These are phyloP conservation scores for Heteromeles arbutifolia DNA, from an alignment of 306 rosid genomes.

Conservation along the genomic window DNA sequence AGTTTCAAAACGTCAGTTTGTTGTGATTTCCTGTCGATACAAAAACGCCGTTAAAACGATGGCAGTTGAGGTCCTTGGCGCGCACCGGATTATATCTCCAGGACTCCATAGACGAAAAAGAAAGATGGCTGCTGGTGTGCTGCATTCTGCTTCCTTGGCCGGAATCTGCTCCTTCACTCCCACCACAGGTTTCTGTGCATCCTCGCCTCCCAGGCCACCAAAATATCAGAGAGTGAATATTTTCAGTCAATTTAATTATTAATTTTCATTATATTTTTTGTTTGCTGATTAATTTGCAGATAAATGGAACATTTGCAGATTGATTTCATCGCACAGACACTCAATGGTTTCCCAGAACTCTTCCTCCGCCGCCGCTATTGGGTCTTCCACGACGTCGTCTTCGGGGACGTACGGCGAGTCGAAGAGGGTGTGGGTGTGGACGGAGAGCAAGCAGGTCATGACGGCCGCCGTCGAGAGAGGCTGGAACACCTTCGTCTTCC, in stretches of 20 bases:
- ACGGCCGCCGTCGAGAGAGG: constrained; percentile 90
- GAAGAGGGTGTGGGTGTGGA: constrained; percentile 90
- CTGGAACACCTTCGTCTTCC: constrained; percentile 73
- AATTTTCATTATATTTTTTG: background rate
- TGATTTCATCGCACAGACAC: constrained; percentile 10
- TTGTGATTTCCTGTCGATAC: too few relatives aligned
- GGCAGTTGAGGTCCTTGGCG: background rate
- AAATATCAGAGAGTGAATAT: background rate
- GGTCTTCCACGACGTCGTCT: constrained; percentile 21
- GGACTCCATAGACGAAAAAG: background rate
- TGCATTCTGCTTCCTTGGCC: constrained; percentile 10
- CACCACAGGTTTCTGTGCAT: background rate
- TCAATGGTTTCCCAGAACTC: constrained; percentile 3
- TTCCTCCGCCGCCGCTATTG: constrained; percentile 16
- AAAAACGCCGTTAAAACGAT: background rate
- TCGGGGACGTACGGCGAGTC: constrained; percentile 29
- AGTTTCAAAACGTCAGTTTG: too few relatives aligned
- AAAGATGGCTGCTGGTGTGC: constrained; percentile 8
- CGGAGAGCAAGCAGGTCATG: constrained; percentile 57
- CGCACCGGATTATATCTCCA: background rate
- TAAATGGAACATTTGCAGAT: constrained; percentile 22
- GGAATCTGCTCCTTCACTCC: constrained; percentile 9
- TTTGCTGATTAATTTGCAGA: constrained; percentile 22
- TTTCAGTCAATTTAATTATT: background rate
- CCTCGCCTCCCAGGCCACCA: background rate